These are phyloP conservation scores for sorghum (Sorghum bicolor) DNA, from an alignment of 176 grass and related monocot genomes.

Conservation along the genomic window DNA sequence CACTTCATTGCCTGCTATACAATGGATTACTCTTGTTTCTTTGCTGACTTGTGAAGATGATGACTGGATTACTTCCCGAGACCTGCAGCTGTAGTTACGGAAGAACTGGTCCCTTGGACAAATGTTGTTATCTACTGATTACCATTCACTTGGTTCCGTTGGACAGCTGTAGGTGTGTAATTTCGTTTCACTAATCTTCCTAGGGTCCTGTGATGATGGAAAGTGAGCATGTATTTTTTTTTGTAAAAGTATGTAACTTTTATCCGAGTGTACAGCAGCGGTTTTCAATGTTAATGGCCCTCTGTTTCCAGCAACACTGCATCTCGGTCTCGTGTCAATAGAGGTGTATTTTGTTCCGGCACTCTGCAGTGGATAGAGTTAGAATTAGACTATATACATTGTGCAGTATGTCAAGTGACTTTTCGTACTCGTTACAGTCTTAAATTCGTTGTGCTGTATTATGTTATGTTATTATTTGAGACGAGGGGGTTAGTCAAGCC, in stretches of 20 bases:
- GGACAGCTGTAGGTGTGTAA: constrained; percentile 23
- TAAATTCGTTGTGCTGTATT: not conserved
- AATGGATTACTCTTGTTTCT: not conserved
- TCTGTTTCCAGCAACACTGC: not conserved
- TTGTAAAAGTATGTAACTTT: constrained; percentile 22
- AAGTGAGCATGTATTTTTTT: not conserved
- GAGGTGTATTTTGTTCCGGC: not conserved
- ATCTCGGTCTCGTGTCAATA: not conserved
- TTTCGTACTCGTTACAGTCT: not conserved
- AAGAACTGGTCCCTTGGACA: constrained; percentile 18
- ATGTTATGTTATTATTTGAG: not conserved
- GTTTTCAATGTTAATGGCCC: not conserved
- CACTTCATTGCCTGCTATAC: not conserved
- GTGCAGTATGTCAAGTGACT: not conserved
- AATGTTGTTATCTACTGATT: not conserved
- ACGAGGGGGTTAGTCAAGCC: not conserved
- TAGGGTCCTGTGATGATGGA: not conserved
- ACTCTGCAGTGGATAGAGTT: not conserved
- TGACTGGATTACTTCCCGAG: not conserved
- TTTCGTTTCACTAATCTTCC: constrained; percentile 35
- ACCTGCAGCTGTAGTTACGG: constrained; percentile 1
- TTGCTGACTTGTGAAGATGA: constrained; percentile 13
- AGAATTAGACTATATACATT: not conserved
- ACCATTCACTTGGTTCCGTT: not conserved
- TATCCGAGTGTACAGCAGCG: constrained; percentile 9